These are phyloP conservation scores for Coniferiporia sulphurascens DNA, from an alignment of 1,284 basidiomycete genomes.

Conservation along the genomic window DNA sequence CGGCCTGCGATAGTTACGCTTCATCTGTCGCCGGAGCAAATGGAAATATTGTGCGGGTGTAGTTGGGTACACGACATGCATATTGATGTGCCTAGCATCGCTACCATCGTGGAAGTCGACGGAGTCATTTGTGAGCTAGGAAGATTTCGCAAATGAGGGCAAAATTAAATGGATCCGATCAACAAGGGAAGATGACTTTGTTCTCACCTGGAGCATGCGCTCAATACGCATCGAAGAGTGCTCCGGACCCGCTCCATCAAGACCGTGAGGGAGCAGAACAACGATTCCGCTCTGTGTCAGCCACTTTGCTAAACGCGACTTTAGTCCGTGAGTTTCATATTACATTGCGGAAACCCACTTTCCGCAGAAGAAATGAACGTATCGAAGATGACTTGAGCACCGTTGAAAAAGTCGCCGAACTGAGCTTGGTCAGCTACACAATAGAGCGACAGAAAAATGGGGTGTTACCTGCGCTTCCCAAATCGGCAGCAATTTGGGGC, in stretches of 20 bases:
- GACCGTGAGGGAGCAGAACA: slow-evolving; percentile 79
- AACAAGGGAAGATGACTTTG: background rate
- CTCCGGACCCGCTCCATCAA: slow-evolving; percentile 88
- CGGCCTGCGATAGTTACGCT: slow-evolving; percentile 81
- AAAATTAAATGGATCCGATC: background rate
- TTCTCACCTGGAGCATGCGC: slow-evolving; percentile 71
- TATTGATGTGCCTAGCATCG: slow-evolving; percentile 54
- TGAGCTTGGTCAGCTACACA: slow-evolving; percentile 23
- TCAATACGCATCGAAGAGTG: slow-evolving; percentile 85
- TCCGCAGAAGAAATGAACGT: slow-evolving; percentile 81
- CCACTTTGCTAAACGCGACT: slow-evolving; percentile 72
- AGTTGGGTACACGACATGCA: slow-evolving; percentile 81
- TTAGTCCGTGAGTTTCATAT: background rate
- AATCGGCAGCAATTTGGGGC: slow-evolving; percentile 72
- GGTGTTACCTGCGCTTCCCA: slow-evolving; percentile 79
- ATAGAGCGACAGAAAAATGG: slow-evolving; percentile 1
- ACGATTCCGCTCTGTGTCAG: slow-evolving; percentile 87
- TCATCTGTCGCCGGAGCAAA: slow-evolving; percentile 76
- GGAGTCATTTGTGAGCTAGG: slow-evolving; percentile 67
- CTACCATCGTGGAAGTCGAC: slow-evolving; percentile 39
- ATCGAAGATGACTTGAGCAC: slow-evolving; percentile 84
- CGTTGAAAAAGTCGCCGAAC: slow-evolving; percentile 92
- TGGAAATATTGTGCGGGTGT: slow-evolving; percentile 91
- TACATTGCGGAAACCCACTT: slow-evolving; percentile 41
- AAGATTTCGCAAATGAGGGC: background rate